phyloP scores from a whole-genome alignment of 1,284 basidiomycete genomes.

The Boletus semigastroideus region DNA sequence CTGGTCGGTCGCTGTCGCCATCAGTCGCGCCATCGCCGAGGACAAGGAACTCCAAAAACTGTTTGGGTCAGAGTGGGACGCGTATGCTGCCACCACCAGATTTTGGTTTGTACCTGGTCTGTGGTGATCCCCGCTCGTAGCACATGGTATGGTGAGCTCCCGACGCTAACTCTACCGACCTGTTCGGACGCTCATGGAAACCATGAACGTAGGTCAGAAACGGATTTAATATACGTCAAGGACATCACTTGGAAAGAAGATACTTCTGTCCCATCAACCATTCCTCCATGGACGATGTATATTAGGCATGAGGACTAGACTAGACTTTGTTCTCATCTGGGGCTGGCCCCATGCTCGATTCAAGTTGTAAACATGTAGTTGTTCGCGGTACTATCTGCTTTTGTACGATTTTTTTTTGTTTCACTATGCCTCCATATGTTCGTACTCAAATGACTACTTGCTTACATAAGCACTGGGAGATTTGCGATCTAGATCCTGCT shows the following conservation, averaged over 20 bases:
- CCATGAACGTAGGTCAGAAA: neutral
- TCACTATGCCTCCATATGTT: too few relatives aligned
- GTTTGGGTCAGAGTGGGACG: constrained; percentile 53
- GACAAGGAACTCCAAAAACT: constrained; percentile 50
- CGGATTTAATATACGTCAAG: neutral
- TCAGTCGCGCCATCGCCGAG: constrained; percentile 52
- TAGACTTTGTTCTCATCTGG: neutral
- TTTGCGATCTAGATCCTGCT: too few relatives aligned
- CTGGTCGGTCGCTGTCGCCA: constrained; percentile 50
- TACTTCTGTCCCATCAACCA: neutral
- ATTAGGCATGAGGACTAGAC: neutral
- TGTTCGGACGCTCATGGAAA: neutral
- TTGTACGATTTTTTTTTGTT: too few relatives aligned
- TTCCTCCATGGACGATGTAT: neutral
- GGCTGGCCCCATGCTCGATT: too few relatives aligned
- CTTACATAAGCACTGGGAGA: too few relatives aligned
- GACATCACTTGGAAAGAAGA: neutral
- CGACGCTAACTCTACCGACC: neutral
- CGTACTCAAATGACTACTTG: too few relatives aligned
- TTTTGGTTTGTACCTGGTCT: constrained; percentile 58
- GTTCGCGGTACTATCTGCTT: too few relatives aligned
- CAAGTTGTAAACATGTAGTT: too few relatives aligned
- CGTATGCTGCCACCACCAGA: constrained; percentile 47
- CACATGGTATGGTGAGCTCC: constrained; percentile 9
- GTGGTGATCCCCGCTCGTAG: too few relatives aligned